Percentiles rank a stretch among this genome's conserved stretches.
Conservation (phyloP, 2,329 filamentous ascomycete genomes). For the Apiospora koreana region DNA sequence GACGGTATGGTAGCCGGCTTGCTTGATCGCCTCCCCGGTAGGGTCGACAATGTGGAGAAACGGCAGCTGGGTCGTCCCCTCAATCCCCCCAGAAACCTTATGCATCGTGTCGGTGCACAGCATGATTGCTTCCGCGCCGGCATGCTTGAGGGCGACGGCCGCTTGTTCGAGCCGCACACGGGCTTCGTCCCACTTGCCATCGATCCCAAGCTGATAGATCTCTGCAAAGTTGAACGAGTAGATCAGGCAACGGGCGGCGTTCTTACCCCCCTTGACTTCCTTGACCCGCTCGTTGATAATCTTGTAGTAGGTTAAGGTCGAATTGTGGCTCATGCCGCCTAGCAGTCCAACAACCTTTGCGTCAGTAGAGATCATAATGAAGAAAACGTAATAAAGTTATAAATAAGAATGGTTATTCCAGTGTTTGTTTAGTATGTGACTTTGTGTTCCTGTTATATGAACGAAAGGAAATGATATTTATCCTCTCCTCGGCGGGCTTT, state of each 20-base stretch:
- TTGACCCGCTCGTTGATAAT: slow-evolving; percentile 22
- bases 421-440: too few species aligned
- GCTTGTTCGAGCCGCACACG: slow-evolving; percentile 17
- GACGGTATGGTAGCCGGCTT: slow-evolving; percentile 17
- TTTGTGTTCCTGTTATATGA: too few species aligned
- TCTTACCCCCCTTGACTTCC: slow-evolving; percentile 18
- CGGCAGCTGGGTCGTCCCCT: slow-evolving; percentile 15
- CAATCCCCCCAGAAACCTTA: slow-evolving; percentile 19
- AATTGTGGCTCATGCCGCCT: slow-evolving; percentile 23
- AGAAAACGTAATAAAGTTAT: too few species aligned
- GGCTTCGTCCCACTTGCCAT: slow-evolving; percentile 21
- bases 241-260: slow-evolving; percentile 21
- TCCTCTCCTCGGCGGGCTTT: too few species aligned
- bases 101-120: slow-evolving; percentile 24
- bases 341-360: too few species aligned
- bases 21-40: slow-evolving; percentile 19
- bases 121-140: slow-evolving; percentile 22
- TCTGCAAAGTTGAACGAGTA: slow-evolving; percentile 23
- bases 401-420: too few species aligned
- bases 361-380: too few species aligned
- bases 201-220: slow-evolving; percentile 19
- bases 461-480: too few species aligned
- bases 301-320: slow-evolving; percentile 22
- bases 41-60: slow-evolving; percentile 22
- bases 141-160: slow-evolving; percentile 18